Conservation (phyloP, 805 yeast genomes). For the Candida germanica region DNA sequence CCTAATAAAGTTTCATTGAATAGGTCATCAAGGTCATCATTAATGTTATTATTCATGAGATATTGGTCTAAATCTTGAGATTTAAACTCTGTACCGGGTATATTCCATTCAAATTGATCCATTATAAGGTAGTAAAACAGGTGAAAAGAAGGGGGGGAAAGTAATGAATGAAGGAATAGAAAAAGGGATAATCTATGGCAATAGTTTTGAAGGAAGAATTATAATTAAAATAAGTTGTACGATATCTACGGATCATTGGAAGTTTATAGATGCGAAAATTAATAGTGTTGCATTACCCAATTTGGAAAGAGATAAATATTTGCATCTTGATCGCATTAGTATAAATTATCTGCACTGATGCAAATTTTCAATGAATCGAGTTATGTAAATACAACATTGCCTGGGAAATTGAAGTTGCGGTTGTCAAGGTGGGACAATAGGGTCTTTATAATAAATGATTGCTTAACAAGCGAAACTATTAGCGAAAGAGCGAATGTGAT, state of each 20-base stretch:
- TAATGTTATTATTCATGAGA: slow-evolving; percentile 32
- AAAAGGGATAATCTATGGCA: too few species aligned
- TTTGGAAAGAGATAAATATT: slow-evolving; percentile 24
- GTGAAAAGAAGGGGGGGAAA: neutral
- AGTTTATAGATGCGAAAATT: slow-evolving; percentile 12
- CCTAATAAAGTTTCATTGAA: slow-evolving; percentile 55
- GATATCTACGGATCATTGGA: slow-evolving; percentile 8
- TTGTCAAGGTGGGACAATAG: too few species aligned
- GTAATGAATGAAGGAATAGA: neutral
- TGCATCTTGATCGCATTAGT: slow-evolving; percentile 12
- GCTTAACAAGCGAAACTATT: too few species aligned
- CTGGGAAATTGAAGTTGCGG: too few species aligned
- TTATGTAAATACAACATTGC: too few species aligned
- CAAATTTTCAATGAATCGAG: too few species aligned
- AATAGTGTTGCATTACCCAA: slow-evolving; percentile 14
- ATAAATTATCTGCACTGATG: too few species aligned
- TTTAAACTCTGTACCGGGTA: slow-evolving; percentile 39
- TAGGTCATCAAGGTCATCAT: slow-evolving; percentile 51
- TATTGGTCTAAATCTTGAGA: slow-evolving; percentile 53
- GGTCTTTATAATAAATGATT: too few species aligned
- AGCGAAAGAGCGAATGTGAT: too few species aligned
- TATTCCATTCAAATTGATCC: slow-evolving; percentile 31
- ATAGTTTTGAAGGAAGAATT: too few species aligned
- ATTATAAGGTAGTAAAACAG: slow-evolving; percentile 9
- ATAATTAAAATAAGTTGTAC: slow-evolving; percentile 1